Evolutionary conservation across 116 monocot species (phyloP).

Genomic region (Trichopus zeylanicus): DNA sequence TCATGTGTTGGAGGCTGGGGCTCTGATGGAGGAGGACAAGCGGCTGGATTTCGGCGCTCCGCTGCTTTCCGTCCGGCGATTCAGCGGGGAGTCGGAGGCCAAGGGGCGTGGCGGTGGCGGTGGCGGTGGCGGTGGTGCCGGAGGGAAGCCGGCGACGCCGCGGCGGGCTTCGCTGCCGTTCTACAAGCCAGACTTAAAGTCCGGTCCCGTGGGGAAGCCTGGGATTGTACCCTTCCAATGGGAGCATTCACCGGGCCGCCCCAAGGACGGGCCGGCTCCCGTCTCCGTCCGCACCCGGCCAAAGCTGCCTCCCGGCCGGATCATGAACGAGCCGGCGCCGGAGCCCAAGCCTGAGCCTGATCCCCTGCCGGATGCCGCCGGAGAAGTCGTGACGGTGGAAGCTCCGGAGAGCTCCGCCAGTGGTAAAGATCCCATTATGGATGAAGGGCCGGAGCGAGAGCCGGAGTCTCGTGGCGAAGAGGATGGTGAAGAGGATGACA

Average conservation of each 20-base stretch:
- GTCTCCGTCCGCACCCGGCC: neutral
- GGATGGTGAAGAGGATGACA: constrained; percentile 53
- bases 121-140: too few species aligned
- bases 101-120: too few species aligned
- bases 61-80: constrained; percentile 52
- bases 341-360: neutral
- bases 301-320: constrained; percentile 20
- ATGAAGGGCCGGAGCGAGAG: neutral
- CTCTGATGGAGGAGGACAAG: constrained; percentile 41
- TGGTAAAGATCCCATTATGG: neutral
- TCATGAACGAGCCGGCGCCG: neutral
- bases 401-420: neutral
- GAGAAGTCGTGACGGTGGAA: neutral
- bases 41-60: constrained; percentile 48
- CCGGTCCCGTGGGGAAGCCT: constrained; percentile 41
- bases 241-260: constrained; percentile 73
- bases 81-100: too few species aligned
- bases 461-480: too few species aligned
- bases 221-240: constrained; percentile 67
- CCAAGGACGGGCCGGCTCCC: constrained; percentile 26
- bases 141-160: too few species aligned
- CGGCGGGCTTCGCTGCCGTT: constrained; percentile 30
- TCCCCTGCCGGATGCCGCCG: neutral
- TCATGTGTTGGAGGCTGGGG: too few species aligned
- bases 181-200: constrained; percentile 55